Percentiles rank a stretch among this genome's conserved stretches.
phyloP scores from a whole-genome alignment of 441 rosid species.

The Euphorbia schlechtendalii region DNA sequence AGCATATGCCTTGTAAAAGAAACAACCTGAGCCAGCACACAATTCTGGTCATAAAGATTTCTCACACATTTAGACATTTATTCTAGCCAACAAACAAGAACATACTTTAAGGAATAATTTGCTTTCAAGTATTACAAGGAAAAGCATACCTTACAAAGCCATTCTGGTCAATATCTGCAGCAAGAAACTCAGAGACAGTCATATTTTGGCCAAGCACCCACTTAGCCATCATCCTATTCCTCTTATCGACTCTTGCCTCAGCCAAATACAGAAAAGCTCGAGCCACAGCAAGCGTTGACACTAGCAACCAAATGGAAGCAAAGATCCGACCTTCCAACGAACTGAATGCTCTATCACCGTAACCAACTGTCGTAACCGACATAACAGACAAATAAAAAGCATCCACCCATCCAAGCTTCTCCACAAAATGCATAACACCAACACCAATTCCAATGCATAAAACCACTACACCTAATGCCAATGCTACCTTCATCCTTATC shows the following conservation, averaged over 20 bases:
- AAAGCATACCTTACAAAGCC: slow-evolving; percentile 66
- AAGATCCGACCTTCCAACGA: slow-evolving; percentile 66
- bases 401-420: slow-evolving; percentile 80
- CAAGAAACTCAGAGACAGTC: slow-evolving; percentile 88
- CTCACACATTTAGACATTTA: too few relatives aligned
- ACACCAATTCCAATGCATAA: slow-evolving; percentile 76
- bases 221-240: slow-evolving; percentile 71
- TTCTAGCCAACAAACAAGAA: background rate
- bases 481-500: slow-evolving; percentile 87
- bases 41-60: too few relatives aligned
- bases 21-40: background rate
- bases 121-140: background rate
- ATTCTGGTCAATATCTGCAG: slow-evolving; percentile 79
- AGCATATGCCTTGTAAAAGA: background rate
- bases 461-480: slow-evolving; percentile 83
- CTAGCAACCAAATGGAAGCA: slow-evolving; percentile 84
- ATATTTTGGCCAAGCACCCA: slow-evolving; percentile 79
- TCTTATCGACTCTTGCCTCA: slow-evolving; percentile 86
- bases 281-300: slow-evolving; percentile 82
- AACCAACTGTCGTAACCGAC: slow-evolving; percentile 95
- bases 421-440: slow-evolving; percentile 74
- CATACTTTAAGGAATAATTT: background rate
- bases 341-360: slow-evolving; percentile 67
- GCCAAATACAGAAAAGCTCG: slow-evolving; percentile 72
- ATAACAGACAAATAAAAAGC: slow-evolving; percentile 83